Conservation (phyloP, 2,329 filamentous ascomycete genomes). For the Colletotrichum spaethianum region DNA sequence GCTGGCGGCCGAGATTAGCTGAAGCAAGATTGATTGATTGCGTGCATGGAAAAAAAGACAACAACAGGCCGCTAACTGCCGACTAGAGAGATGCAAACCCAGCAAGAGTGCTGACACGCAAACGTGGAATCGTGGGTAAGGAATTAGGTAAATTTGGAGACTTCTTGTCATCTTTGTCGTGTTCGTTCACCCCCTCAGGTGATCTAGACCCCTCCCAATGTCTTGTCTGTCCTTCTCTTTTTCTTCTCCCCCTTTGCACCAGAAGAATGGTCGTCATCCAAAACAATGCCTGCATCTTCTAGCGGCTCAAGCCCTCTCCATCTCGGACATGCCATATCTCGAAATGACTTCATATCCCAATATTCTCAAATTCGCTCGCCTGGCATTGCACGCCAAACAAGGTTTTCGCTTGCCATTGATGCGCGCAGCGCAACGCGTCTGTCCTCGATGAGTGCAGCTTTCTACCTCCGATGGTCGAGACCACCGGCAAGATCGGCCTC, state of each 20-base stretch:
- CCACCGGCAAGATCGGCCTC: slow-evolving; percentile 74
- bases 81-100: neutral
- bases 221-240: slow-evolving; percentile 15
- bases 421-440: neutral
- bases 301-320: neutral
- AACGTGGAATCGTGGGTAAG: neutral
- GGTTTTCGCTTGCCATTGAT: slow-evolving; percentile 14
- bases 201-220: slow-evolving; percentile 9
- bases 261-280: slow-evolving; percentile 11
- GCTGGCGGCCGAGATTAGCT: neutral
- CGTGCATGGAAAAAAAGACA: neutral
- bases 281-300: slow-evolving; percentile 11
- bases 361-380: slow-evolving; percentile 8
- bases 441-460: neutral
- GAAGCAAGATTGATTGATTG: neutral
- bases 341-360: slow-evolving; percentile 12
- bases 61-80: neutral
- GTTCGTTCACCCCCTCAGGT: slow-evolving; percentile 4
- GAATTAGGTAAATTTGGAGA: slow-evolving; percentile 38
- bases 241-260: neutral
- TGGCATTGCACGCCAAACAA: slow-evolving; percentile 18
- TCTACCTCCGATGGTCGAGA: slow-evolving; percentile 62
- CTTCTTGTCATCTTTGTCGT: slow-evolving; percentile 22
- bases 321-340: slow-evolving; percentile 1
- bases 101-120: neutral